Percentiles rank a stretch among this genome's conserved stretches.
Evolutionary conservation across 305 asterid species (phyloP).

Genomic region (Fraxinus greggii): DNA sequence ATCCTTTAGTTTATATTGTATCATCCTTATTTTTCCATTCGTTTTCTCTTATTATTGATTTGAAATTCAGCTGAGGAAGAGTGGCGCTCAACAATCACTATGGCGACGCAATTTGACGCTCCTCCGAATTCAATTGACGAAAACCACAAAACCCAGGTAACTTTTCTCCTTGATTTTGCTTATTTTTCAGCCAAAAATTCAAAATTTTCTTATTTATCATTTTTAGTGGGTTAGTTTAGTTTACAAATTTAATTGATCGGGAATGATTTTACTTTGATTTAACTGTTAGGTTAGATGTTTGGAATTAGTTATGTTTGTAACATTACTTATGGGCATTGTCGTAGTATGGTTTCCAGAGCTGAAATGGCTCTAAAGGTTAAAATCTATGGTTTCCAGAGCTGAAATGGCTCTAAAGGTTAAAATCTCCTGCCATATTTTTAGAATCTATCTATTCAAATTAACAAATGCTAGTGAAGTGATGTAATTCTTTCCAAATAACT

Average conservation of each 20-base stretch:
- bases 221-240: background rate
- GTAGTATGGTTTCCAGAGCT: background rate
- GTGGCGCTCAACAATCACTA: slow-evolving; percentile 15
- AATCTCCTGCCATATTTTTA: background rate
- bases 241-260: background rate
- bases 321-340: background rate
- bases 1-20: background rate
- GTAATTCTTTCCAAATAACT: background rate
- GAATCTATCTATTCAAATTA: background rate
- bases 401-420: background rate
- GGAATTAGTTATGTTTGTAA: background rate
- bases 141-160: slow-evolving; percentile 40
- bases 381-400: background rate
- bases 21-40: background rate
- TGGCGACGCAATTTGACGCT: slow-evolving; percentile 40
- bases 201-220: background rate
- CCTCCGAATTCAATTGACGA: slow-evolving; percentile 37
- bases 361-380: background rate
- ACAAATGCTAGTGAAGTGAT: background rate
- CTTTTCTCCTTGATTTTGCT: slow-evolving; percentile 19
- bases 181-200: slow-evolving; percentile 3
- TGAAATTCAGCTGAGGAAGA: background rate
- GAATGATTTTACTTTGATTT: slow-evolving; percentile 17
- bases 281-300: background rate
- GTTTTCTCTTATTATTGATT: background rate